phyloP scores from a whole-genome alignment of 2,329 filamentous ascomycete genomes.

The Cladosporium sp. region DNA sequence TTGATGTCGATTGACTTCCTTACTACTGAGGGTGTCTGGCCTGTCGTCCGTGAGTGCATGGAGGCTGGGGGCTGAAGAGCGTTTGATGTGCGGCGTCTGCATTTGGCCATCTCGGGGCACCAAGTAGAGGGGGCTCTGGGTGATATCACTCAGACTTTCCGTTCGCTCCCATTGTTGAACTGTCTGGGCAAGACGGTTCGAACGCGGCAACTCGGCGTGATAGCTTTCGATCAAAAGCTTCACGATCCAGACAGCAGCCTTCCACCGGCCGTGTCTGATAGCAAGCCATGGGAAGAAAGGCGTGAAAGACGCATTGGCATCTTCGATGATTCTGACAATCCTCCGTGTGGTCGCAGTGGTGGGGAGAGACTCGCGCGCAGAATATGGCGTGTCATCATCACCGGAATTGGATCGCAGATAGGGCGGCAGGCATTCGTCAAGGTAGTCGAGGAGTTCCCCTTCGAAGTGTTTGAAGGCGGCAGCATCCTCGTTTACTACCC shows the following conservation, averaged over 20 bases:
- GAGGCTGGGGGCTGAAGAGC: neutral
- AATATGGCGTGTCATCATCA: neutral
- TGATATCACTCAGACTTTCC: constrained; percentile 16
- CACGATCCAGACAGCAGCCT: constrained; percentile 40
- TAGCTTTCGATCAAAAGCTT: constrained; percentile 36
- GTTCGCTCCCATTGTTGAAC: constrained; percentile 8
- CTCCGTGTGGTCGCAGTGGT: too few relatives aligned
- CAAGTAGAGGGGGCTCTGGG: constrained; percentile 6
- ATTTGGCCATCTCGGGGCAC: neutral
- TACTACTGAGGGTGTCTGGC: neutral
- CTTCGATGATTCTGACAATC: too few relatives aligned
- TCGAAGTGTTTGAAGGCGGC: too few relatives aligned
- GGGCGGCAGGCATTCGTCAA: constrained; percentile 34
- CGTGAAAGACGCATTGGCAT: neutral
- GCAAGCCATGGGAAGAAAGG: constrained; percentile 24
- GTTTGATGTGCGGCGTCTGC: neutral
- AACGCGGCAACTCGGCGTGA: neutral
- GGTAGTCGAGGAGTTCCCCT: constrained; percentile 9
- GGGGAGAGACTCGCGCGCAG: too few relatives aligned
- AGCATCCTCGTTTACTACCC: too few relatives aligned
- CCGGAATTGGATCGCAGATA: constrained; percentile 20
- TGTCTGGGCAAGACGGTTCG: neutral
- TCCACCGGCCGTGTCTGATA: constrained; percentile 36
- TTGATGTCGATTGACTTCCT: constrained; percentile 27
- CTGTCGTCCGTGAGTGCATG: constrained; percentile 21